Evolutionary conservation across 345 rosid genomes (phyloP), one percentile per base, ranked within the genome.

Genomic region (Bruguiera gymnorhiza): DNA sequence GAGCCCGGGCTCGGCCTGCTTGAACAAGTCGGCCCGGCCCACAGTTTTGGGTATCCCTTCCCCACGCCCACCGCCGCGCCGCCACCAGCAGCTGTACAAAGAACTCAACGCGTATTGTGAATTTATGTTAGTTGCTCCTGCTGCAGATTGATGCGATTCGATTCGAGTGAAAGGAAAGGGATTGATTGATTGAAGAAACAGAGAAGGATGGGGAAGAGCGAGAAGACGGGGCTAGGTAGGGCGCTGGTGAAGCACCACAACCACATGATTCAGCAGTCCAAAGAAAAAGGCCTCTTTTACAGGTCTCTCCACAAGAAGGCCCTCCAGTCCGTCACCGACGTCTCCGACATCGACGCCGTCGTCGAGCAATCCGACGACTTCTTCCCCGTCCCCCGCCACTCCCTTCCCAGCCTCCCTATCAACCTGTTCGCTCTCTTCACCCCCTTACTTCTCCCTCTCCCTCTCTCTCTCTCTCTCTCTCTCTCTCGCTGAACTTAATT

Each of bases 181-280:
- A 34, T 34, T 34, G 37, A 34, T 34, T 34, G 37, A 34, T 34
- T 34, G 37, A 34, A 8, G 37, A 34, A 8, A 37, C 9, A 37
- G 8, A 11, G 15, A 43, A 43, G 4, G 59, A 89, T 86, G 97
- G 96, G 91, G 75, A 89, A 92, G 90, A 89, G 77, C 68, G 90
- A 86, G 79, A 92, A 95, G 82, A 77, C 91, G 10, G 81, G 83
- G 65, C 81, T 95, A 0, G 99, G 97, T 0, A 82, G 99, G 66
- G 78, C 96, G 1, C 71, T 88, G 66, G 97, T 91, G 84, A 94
- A 87, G 86, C 97, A 92, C 76, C 97, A 92, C 66, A 94, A 88
- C 79, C 90, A 90, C 54, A 86, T 86, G 97, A 82, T 91, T 56
- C 89, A 82, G 29, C 84, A 89, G 76, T 73, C 97, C 48, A 94